Evolutionary conservation across 2,329 filamentous ascomycete species (phyloP), one percentile per base, ranked within the genome.

Genomic region (Diaporthe capsici): DNA sequence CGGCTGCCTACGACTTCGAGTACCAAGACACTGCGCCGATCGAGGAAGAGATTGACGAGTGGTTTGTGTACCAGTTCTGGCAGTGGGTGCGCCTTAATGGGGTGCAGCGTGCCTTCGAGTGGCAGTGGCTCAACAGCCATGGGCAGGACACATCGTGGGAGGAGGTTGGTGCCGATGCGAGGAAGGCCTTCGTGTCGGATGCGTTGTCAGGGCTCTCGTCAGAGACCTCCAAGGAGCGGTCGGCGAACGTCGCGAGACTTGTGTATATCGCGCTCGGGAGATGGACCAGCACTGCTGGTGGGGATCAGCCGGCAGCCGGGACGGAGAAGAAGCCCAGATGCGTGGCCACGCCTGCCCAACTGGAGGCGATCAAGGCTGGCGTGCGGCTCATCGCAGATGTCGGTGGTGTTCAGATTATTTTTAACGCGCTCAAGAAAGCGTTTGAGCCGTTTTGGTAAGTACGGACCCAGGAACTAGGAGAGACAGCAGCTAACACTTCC

Each of bases 21-120:
- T 96, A 96, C 85, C 87, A 90, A 37, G 94, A 96, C 83, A 90
- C 90, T 74, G 92, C 93, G 31, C 87, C 91, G 0, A 93, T 98
- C 80, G 92, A 94, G 25, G 95, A 97, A 78, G 97, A 99, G 86
- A 89, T 99, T 65, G 95, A 98, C 82, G 97, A 99, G 85, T 99
- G 97, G 97, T 99, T 99, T 84, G 92, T 93, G 72, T 98, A 98
- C 84, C 94, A 94, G 80, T 92, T 95, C 77, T 94, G 94, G 84
- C 96, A 98, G 82, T 94, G 94, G 85, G 90, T 93, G 63, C 93
- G 96, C 80, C 87, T 98, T 67, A 90, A 94, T 72, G 91, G 92
- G 72, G 93, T 94, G 28, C 94, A 94, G 81, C 88, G 91, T 51
- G 92, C 93, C 2, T 98, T 98, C 81, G 91, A 95, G 78, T 90